A percentile compares a stretch with the other conserved stretches of the same genome.
phyloP scores from a whole-genome alignment of 2,329 filamentous ascomycete genomes.

The Elsinoe australis region DNA sequence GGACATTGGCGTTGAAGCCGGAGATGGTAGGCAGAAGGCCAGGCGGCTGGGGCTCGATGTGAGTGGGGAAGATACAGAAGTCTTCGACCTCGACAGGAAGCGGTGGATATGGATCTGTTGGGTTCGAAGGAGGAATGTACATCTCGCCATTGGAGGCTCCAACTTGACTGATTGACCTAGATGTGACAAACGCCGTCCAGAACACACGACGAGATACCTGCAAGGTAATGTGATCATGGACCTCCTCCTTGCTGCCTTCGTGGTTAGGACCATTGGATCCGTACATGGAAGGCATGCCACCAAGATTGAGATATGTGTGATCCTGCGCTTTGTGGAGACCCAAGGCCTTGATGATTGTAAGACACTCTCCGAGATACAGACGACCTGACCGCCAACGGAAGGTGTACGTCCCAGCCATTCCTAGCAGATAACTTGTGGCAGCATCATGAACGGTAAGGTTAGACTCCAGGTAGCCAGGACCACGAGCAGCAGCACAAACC shows the following conservation, averaged over 20 bases:
- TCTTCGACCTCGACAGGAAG: conserved; percentile 78
- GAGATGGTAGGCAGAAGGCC: conserved; percentile 62
- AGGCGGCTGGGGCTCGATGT: conserved; percentile 62
- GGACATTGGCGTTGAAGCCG: conserved; percentile 73
- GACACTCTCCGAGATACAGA: conserved; percentile 64
- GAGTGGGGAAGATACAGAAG: conserved; percentile 64
- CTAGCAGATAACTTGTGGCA: conserved; percentile 69
- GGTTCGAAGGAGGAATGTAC: conserved; percentile 67
- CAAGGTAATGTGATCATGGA: conserved; percentile 40
- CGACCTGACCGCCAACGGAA: conserved; percentile 60
- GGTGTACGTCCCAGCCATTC: conserved; percentile 58
- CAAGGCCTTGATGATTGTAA: conserved; percentile 61
- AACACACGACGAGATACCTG: conserved; percentile 59
- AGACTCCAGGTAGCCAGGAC: conserved; percentile 49
- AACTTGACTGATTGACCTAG: conserved; percentile 67
- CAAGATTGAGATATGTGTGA: conserved; percentile 34
- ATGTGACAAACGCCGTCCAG: conserved; percentile 71
- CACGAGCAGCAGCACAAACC: conserved; percentile 60
- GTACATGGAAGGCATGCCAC: conserved; percentile 31
- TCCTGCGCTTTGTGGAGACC: conserved; percentile 54
- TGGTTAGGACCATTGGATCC: conserved; percentile 31
- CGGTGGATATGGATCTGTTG: conserved; percentile 67
- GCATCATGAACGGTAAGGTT: conserved; percentile 55
- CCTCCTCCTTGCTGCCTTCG: conserved; percentile 33
- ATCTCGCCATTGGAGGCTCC: conserved; percentile 64